These are phyloP conservation scores for Dioscorea alata DNA, from an alignment of 106 monocot species.

Conservation along the genomic window DNA sequence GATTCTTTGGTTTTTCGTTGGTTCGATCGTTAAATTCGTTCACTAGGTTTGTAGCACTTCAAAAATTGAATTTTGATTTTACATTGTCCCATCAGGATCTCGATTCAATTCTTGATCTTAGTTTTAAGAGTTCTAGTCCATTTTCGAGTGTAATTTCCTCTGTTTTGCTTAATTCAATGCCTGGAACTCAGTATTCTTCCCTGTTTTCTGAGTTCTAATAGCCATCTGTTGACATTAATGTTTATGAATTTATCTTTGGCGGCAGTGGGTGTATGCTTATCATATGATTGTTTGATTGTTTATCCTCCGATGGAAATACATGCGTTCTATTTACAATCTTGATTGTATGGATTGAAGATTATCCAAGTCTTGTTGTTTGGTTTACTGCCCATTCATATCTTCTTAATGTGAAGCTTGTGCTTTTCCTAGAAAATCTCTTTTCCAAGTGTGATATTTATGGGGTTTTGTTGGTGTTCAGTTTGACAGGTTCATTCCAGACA, in stretches of 20 bases:
- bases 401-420: no score
- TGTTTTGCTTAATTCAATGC: no score
- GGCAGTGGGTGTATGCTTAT: no score
- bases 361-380: neutral
- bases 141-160: no score
- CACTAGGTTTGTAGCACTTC: neutral
- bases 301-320: no score
- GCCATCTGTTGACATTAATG: neutral
- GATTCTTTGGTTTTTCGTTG: neutral
- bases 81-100: neutral
- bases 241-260: neutral
- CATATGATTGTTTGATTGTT: no score
- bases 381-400: neutral
- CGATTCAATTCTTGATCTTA: neutral
- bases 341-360: neutral
- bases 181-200: no score
- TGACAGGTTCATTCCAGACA: constrained; percentile 70
- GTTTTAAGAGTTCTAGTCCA: neutral
- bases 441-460: neutral
- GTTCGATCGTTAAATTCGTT: neutral
- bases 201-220: neutral
- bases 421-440: neutral
- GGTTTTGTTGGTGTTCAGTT: constrained; percentile 10
- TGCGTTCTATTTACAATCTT: no score
- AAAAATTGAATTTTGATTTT: neutral